Evolutionary conservation across 495 filamentous ascomycete genomes (phyloP), one percentile per base, ranked within the genome.

Genomic region (Trichoderma parareesei): DNA sequence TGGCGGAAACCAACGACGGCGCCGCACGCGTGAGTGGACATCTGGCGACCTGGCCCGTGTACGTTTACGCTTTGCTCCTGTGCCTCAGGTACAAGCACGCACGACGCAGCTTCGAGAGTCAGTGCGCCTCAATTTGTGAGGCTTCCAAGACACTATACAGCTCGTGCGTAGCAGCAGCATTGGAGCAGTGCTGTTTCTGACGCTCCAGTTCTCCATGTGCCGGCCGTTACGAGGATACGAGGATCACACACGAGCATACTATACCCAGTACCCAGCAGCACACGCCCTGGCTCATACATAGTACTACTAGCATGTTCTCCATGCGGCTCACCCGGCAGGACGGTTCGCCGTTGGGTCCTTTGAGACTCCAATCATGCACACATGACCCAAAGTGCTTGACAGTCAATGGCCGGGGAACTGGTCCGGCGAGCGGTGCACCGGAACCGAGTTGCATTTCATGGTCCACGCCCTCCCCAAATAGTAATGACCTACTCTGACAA

Each of bases 251-350:
- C 27, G 48, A 27, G 48, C 48, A 16, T 55, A 55, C 27, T 27
- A 27, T 27, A 27, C 27, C 27, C 27, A 27, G 27, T 27, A 27
- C 27, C 27, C 27, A 27, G 27, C 27, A 27, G 27, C 27, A 27
- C 16, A 13, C 11, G 53, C 53, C 53, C 53, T 57, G 1, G 53
- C 11, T 57, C 53, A 57, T 37, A 27, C 53, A 57, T 37, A n/a
- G n/a, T n/a, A n/a, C n/a, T n/a, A 33, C 13, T 11, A 33, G 16
- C 53, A 57, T 35, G 53, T 35, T 57, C 53, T 27, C 53, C 53
- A 57, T 57, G 53, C 18, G 53, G 53, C 37, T 57, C 53, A 57
- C 53, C 53, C 53, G 33, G 53, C 27, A 10, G 53, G 53, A 57
- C 53, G 53, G 53, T 57, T 57, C 53, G 27, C 53, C 37, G 53